Percentiles rank a stretch among this genome's conserved stretches.
Evolutionary conservation across 1,284 basidiomycete species (phyloP).

Genomic region (Apiotrichum mycotoxinovorans): DNA sequence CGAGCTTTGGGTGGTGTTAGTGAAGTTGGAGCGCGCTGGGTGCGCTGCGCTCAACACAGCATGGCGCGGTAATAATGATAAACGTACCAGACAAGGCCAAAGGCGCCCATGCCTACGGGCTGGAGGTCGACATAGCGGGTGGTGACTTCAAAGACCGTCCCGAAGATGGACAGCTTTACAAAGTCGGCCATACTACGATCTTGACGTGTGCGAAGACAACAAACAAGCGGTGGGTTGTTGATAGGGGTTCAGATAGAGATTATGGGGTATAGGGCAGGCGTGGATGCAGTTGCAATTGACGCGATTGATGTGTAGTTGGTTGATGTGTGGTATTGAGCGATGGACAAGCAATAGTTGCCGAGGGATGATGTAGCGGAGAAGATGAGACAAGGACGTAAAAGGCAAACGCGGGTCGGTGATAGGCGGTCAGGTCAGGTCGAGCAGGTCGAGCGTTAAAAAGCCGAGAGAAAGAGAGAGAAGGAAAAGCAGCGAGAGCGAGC

Average conservation of each 20-base stretch:
- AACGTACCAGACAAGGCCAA: slow-evolving; percentile 87
- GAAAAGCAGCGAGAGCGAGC: background rate
- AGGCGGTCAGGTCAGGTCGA: no score
- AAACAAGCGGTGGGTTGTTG: background rate
- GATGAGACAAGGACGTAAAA: no score
- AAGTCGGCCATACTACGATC: slow-evolving; percentile 59
- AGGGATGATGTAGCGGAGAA: no score
- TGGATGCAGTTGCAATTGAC: background rate
- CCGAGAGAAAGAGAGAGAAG: background rate
- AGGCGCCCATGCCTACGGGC: slow-evolving; percentile 99
- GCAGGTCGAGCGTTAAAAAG: no score
- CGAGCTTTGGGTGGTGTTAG: slow-evolving; percentile 59
- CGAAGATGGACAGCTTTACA: slow-evolving; percentile 97
- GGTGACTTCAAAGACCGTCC: slow-evolving; percentile 79
- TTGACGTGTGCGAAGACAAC: background rate
- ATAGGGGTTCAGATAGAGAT: background rate
- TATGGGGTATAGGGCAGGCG: background rate
- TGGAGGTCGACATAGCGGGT: slow-evolving; percentile 99
- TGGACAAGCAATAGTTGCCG: no score
- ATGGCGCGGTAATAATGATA: background rate
- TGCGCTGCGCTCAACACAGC: no score
- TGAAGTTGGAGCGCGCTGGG: no score
- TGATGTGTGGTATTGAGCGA: no score
- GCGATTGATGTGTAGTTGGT: no score
- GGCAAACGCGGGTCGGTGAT: no score